phyloP scores from a whole-genome alignment of 202 grass and related monocot species.

The Brachypodium distachyon region DNA sequence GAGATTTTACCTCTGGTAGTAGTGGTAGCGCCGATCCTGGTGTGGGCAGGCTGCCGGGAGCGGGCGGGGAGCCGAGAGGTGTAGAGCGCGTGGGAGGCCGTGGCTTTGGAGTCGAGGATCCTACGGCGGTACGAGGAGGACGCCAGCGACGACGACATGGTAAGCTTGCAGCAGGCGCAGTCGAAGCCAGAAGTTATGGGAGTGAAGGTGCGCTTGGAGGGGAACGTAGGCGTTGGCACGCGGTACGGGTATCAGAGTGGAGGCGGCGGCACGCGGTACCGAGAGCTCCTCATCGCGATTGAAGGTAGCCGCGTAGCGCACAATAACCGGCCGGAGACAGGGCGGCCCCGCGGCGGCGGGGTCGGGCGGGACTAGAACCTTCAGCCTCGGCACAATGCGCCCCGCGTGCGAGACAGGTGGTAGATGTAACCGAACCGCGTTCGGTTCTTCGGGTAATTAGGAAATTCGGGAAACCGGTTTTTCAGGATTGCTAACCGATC shows the following conservation, averaged over 20 bases:
- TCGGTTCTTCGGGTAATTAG: too few species aligned
- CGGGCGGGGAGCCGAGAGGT: constrained; percentile 18
- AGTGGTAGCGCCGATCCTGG: constrained; percentile 24
- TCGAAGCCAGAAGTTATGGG: neutral
- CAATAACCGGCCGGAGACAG: too few species aligned
- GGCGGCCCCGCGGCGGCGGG: too few species aligned
- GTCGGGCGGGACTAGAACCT: too few species aligned
- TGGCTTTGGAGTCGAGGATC: constrained; percentile 15
- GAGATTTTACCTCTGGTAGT: constrained; percentile 15
- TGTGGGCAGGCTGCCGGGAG: neutral
- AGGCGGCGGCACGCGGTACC: neutral
- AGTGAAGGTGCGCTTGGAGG: neutral
- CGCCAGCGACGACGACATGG: constrained; percentile 26
- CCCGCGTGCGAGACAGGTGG: too few species aligned
- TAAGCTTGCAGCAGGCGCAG: neutral
- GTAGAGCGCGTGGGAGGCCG: neutral
- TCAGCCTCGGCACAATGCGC: too few species aligned
- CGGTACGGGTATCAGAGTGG: neutral
- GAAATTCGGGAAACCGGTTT: too few species aligned
- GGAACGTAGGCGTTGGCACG: neutral
- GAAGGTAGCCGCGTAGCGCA: too few species aligned
- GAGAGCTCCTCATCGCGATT: too few species aligned
- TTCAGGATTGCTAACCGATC: too few species aligned
- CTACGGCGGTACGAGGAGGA: constrained; percentile 28
- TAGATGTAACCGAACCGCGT: too few species aligned